A percentile compares a stretch with the other conserved stretches of the same genome.
These are phyloP conservation scores for Termitomyces sp. DNA, from an alignment of 768 basidiomycete genomes.

Conservation along the genomic window DNA sequence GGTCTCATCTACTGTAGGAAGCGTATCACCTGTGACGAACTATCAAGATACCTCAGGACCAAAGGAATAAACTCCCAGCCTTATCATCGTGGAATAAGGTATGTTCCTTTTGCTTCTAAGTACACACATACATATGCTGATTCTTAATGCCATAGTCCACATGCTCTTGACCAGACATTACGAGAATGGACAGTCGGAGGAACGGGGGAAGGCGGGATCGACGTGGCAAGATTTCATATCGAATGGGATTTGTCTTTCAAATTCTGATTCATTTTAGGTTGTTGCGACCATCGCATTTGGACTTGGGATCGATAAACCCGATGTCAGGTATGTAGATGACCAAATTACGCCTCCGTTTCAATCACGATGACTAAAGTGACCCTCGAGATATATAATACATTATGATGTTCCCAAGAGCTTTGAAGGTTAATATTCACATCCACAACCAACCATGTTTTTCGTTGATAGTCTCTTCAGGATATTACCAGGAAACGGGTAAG, in stretches of 20 bases:
- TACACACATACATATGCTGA: neutral
- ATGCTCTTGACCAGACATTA: constrained; percentile 57
- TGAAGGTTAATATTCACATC: constrained; percentile 49
- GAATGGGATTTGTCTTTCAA: neutral
- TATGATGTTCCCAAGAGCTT: constrained; percentile 82
- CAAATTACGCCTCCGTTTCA: neutral
- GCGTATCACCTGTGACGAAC: constrained; percentile 60
- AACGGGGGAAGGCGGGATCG: constrained; percentile 48
- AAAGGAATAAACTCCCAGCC: constrained; percentile 67
- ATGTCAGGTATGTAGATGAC: constrained; percentile 50
- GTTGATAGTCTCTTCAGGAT: constrained; percentile 41
- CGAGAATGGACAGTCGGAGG: constrained; percentile 54
- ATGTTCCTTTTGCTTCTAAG: constrained; percentile 11
- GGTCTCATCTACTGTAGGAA: constrained; percentile 81
- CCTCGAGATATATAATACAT: constrained; percentile 67
- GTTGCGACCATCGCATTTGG: constrained; percentile 84
- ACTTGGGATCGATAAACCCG: constrained; percentile 81
- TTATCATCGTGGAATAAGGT: constrained; percentile 75
- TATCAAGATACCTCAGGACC: constrained; percentile 59
- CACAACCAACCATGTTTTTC: neutral
- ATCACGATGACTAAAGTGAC: neutral
- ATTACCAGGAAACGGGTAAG: constrained; percentile 84
- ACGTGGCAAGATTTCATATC: constrained; percentile 47
- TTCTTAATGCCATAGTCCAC: constrained; percentile 28
- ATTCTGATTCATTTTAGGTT: constrained; percentile 36